Evolutionary conservation across 2,329 filamentous ascomycete genomes (phyloP).

Genomic region (Fusarium sp.): DNA sequence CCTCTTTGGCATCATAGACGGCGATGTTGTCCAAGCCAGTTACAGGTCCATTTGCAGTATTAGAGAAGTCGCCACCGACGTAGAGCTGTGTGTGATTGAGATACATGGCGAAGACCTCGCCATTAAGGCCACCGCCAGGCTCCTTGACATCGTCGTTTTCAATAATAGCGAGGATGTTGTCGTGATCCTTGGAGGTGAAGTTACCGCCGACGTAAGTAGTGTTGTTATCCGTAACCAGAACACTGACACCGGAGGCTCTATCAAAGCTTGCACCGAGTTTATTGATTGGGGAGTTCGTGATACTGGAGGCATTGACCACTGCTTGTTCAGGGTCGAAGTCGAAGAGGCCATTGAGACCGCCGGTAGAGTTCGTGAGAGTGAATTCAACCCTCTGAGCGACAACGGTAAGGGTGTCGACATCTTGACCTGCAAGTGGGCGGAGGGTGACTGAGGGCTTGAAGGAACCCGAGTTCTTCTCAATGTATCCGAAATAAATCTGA

Average conservation of each 20-base stretch:
- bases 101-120: slow-evolving; percentile 78
- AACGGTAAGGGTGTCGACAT: slow-evolving; percentile 72
- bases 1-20: slow-evolving; percentile 74
- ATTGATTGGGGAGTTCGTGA: slow-evolving; percentile 80
- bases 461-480: slow-evolving; percentile 77
- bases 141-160: slow-evolving; percentile 71
- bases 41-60: slow-evolving; percentile 70
- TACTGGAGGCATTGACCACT: slow-evolving; percentile 68
- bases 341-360: slow-evolving; percentile 88
- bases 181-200: slow-evolving; percentile 75
- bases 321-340: slow-evolving; percentile 77
- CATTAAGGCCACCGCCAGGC: slow-evolving; percentile 80
- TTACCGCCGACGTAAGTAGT: slow-evolving; percentile 84
- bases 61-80: slow-evolving; percentile 86
- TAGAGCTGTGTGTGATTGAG: slow-evolving; percentile 75
- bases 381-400: slow-evolving; percentile 94
- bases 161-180: slow-evolving; percentile 82
- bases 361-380: slow-evolving; percentile 76
- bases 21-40: slow-evolving; percentile 81
- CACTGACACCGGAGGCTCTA: slow-evolving; percentile 73
- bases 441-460: slow-evolving; percentile 88
- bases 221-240: slow-evolving; percentile 73
- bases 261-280: slow-evolving; percentile 78
- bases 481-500: slow-evolving; percentile 84
- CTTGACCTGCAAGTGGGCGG: slow-evolving; percentile 73